Evolutionary conservation across 1,284 basidiomycete species (phyloP).

Genomic region (Lignosus rhinocerotis): DNA sequence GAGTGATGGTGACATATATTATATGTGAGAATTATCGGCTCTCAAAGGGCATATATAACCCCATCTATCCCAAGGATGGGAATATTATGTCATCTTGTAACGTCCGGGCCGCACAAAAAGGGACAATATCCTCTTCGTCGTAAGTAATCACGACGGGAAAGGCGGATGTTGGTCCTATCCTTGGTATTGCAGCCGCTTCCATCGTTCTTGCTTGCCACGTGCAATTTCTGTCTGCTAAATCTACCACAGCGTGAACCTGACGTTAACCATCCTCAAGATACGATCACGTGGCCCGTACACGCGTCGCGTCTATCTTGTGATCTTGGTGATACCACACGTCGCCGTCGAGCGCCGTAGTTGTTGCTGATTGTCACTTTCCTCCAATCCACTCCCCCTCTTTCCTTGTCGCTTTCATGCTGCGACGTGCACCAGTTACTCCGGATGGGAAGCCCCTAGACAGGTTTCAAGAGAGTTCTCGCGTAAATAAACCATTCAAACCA

Average conservation of each 20-base stretch:
- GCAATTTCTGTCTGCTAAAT: not conserved
- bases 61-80: too few relatives aligned
- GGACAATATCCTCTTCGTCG: too few relatives aligned
- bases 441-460: slow-evolving; percentile 68
- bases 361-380: slow-evolving; percentile 2
- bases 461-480: slow-evolving; percentile 66
- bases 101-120: too few relatives aligned
- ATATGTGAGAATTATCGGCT: too few relatives aligned
- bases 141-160: not conserved
- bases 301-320: slow-evolving; percentile 17
- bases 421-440: slow-evolving; percentile 63
- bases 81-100: too few relatives aligned
- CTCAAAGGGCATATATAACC: too few relatives aligned
- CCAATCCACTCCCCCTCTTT: slow-evolving; percentile 3
- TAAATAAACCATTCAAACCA: slow-evolving; percentile 81
- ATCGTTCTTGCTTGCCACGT: too few relatives aligned
- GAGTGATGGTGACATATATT: too few relatives aligned
- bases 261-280: not conserved
- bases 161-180: too few relatives aligned
- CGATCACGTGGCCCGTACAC: slow-evolving; percentile 18
- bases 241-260: not conserved
- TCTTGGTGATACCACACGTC: slow-evolving; percentile 1
- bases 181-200: too few relatives aligned
- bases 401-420: slow-evolving; percentile 52
- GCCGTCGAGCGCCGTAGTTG: not conserved